A percentile compares a stretch with the other conserved stretches of the same genome.
Evolutionary conservation across 2,329 filamentous ascomycete genomes (phyloP).

Genomic region (Epichloe uncinata): DNA sequence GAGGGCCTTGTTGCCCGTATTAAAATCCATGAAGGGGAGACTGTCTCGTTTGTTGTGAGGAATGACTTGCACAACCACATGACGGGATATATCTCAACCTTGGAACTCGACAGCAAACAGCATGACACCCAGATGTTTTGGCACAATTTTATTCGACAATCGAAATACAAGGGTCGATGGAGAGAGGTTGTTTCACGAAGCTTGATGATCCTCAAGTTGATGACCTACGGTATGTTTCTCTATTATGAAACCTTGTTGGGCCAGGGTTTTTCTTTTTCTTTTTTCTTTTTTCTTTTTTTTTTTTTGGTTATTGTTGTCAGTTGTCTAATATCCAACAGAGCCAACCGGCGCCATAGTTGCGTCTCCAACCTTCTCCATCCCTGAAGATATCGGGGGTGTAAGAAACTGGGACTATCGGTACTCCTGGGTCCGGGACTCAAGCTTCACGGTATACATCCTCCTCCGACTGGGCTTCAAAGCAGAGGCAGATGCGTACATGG

Average conservation of each 20-base stretch:
- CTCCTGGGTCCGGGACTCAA: slow-evolving; percentile 65
- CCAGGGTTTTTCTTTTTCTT: too few relatives aligned
- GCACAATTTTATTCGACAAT: slow-evolving; percentile 60
- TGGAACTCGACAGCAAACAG: slow-evolving; percentile 48
- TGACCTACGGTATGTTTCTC: slow-evolving; percentile 42
- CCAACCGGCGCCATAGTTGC: slow-evolving; percentile 68
- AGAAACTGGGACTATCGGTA: slow-evolving; percentile 64
- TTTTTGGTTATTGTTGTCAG: not conserved
- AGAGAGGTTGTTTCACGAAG: slow-evolving; percentile 58
- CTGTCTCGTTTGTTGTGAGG: slow-evolving; percentile 55
- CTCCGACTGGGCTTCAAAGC: slow-evolving; percentile 62
- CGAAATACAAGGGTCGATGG: slow-evolving; percentile 59
- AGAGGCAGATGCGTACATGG: slow-evolving; percentile 67
- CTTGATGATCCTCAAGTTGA: slow-evolving; percentile 60
- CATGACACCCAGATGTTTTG: slow-evolving; percentile 59
- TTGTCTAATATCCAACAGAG: slow-evolving; percentile 27
- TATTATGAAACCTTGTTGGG: not conserved
- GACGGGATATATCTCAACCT: slow-evolving; percentile 42
- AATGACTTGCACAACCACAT: slow-evolving; percentile 46
- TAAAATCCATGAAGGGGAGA: slow-evolving; percentile 50
- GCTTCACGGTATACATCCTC: slow-evolving; percentile 66
- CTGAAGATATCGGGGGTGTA: slow-evolving; percentile 56
- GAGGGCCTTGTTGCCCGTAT: slow-evolving; percentile 51
- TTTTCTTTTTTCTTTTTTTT: too few relatives aligned
- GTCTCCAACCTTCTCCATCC: slow-evolving; percentile 63